Evolutionary conservation across 2,329 filamentous ascomycete genomes (phyloP), one percentile per base, ranked within the genome.

Genomic region (Paraphoma sp.): DNA sequence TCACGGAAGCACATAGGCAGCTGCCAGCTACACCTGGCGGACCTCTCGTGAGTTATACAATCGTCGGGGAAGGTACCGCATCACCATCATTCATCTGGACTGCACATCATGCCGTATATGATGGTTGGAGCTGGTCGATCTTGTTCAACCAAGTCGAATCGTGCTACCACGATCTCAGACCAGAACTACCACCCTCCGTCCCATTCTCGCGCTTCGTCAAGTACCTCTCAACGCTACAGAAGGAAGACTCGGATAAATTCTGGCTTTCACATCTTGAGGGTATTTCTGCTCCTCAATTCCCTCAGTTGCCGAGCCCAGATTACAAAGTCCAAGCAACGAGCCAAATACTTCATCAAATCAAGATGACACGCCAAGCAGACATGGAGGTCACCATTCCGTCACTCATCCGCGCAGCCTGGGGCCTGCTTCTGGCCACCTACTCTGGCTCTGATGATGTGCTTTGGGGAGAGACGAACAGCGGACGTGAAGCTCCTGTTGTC

Each of bases 381-480:
- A 59, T 63, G n/a, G 71, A 71, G 9, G 67, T 74, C n/a, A 74
- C 71, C 2, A 62, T 73, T 53, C 68, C 78, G 18, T 75, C 73
- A 1, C 66, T 78, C 43, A 69, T 83, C 48, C 75, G 78, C 30
- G 76, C 79, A 10, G 78, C 80, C 8, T 83, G 81, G 81, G 80
- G 76, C 1, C 57, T 83, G 41, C 69, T 82, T 2, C 64, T 83
- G 6, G 72, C 78, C 40, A 77, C 75, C 45, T 82, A 82, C 59
- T 79, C 80, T n/a, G 77, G 75, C 1, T 77, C 77, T 14, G 75
- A 81, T 47, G 79, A 83, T 60, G 78, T 83, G 7, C 73, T 79
- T 23, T 84, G 83, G 67, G 82, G 80, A 0, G 79, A 78, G 56
- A 78, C 74, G 1, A 64, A 75, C 14, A 74, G 72, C 7, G 73